phyloP scores from a whole-genome alignment of 192 early-diverging fungal species.

The Backusella liffmaniae region DNA sequence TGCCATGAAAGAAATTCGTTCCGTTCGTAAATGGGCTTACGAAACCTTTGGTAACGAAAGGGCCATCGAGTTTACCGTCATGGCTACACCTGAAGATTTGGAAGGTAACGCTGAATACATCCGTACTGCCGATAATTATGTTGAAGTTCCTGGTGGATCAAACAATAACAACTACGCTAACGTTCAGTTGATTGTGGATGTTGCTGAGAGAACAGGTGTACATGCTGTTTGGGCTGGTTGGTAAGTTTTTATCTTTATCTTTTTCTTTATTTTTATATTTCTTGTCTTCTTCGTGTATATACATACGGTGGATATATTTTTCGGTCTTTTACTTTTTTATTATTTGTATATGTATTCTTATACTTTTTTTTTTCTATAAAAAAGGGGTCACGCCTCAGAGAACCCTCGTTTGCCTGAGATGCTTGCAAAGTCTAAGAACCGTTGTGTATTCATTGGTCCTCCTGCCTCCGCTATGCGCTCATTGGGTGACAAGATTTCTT shows the following conservation, averaged over 20 bases:
- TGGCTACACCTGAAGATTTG: constrained; percentile 98
- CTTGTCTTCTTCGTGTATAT: not conserved
- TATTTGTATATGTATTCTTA: not conserved
- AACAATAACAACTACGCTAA: constrained; percentile 99
- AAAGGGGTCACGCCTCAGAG: constrained; percentile 96
- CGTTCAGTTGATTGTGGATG: constrained; percentile 96
- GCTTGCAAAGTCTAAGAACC: constrained; percentile 75
- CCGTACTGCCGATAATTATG: constrained; percentile 98
- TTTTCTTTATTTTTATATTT: constrained; percentile 3
- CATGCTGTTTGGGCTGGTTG: constrained; percentile 98
- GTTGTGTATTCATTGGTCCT: constrained; percentile 95
- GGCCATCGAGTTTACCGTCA: constrained; percentile 94
- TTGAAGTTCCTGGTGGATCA: constrained; percentile 96
- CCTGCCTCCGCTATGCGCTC: constrained; percentile 96
- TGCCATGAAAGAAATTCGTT: constrained; percentile 98
- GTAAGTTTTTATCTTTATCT: constrained; percentile 33
- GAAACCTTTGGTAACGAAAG: constrained; percentile 96
- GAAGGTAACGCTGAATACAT: constrained; percentile 98
- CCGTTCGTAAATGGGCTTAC: constrained; percentile 97
- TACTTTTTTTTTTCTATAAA: constrained; percentile 4
- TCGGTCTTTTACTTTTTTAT: not conserved
- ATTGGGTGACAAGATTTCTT: constrained; percentile 99
- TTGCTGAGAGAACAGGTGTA: constrained; percentile 93
- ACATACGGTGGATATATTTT: not conserved
- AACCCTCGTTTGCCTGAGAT: constrained; percentile 95